phyloP scores from a whole-genome alignment of 148 eudicot genomes.

The Cornus controversa region DNA sequence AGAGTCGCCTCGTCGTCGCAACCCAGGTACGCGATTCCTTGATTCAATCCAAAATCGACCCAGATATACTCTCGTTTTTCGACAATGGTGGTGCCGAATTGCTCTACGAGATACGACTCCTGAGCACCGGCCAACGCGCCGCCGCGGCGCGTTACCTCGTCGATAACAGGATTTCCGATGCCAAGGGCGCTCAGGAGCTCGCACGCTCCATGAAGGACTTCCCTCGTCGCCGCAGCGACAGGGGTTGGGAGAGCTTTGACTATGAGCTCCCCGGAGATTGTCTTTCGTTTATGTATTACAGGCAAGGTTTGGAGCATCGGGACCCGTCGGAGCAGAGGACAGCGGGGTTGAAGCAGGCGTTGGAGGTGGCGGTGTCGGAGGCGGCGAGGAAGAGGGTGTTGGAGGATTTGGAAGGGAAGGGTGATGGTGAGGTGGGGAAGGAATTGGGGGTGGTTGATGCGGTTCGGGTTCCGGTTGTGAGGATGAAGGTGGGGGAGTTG shows the following conservation, averaged over 20 bases:
- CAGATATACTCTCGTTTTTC: constrained; percentile 41
- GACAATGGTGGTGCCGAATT: constrained; percentile 62
- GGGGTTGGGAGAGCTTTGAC: constrained; percentile 62
- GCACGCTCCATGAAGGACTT: constrained; percentile 78
- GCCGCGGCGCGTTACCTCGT: constrained; percentile 51
- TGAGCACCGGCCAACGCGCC: constrained; percentile 50
- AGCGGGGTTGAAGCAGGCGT: constrained; percentile 45
- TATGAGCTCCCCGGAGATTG: constrained; percentile 63
- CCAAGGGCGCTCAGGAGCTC: constrained; percentile 48
- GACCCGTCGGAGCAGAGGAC: constrained; percentile 33
- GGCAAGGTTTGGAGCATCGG: constrained; percentile 58
- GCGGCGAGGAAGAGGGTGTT: constrained; percentile 35
- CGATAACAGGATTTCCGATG: constrained; percentile 31
- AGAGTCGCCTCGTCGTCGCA: constrained; percentile 74
- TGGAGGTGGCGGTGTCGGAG: constrained; percentile 53
- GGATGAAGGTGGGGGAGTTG: constrained; percentile 73
- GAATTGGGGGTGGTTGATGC: constrained; percentile 15
- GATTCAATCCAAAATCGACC: constrained; percentile 29
- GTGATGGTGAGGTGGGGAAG: constrained; percentile 4
- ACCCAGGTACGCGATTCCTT: constrained; percentile 65
- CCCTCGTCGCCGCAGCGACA: constrained; percentile 52
- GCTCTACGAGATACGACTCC: constrained; percentile 61
- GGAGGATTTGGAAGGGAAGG: constrained; percentile 48
- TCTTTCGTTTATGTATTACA: constrained; percentile 58
- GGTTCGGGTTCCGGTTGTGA: constrained; percentile 76